A percentile compares a stretch with the other conserved stretches of the same genome.
These are phyloP conservation scores for Yamadazyma olivae DNA, from an alignment of 805 yeast genomes.

Conservation along the genomic window DNA sequence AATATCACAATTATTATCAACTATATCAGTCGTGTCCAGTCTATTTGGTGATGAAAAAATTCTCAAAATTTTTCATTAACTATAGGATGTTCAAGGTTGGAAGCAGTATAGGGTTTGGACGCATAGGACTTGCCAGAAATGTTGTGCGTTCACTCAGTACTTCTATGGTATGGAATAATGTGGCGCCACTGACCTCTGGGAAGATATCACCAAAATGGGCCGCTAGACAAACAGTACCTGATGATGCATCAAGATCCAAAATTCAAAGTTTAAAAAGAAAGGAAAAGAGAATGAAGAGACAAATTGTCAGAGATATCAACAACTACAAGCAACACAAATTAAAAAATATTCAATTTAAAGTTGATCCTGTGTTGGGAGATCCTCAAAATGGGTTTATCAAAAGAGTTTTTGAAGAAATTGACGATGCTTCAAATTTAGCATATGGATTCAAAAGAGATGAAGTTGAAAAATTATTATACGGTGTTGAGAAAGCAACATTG, in stretches of 20 bases:
- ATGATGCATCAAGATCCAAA: constrained; percentile 29
- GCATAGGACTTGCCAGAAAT: no score
- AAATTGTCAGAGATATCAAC: constrained; percentile 37
- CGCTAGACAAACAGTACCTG: constrained; percentile 34
- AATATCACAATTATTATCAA: no score
- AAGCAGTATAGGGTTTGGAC: no score
- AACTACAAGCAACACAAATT: constrained; percentile 38
- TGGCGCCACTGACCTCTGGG: not conserved
- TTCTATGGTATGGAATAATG: no score
- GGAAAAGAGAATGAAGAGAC: constrained; percentile 39
- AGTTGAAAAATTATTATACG: constrained; percentile 71
- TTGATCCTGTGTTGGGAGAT: constrained; percentile 86
- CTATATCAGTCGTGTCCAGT: no score
- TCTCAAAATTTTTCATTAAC: no score
- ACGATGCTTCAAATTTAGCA: constrained; percentile 56
- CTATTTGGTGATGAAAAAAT: no score
- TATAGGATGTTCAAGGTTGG: no score
- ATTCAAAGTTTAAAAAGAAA: constrained; percentile 33
- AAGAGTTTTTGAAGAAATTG: constrained; percentile 63
- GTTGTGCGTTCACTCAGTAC: no score
- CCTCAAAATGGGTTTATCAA: constrained; percentile 61
- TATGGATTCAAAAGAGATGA: constrained; percentile 58
- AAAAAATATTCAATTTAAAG: constrained; percentile 29
- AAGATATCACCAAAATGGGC: constrained; percentile 24
- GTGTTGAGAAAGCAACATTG: constrained; percentile 66